Evolutionary conservation across 2,329 filamentous ascomycete species (phyloP).

Genomic region (Achaetomium macrosporum): DNA sequence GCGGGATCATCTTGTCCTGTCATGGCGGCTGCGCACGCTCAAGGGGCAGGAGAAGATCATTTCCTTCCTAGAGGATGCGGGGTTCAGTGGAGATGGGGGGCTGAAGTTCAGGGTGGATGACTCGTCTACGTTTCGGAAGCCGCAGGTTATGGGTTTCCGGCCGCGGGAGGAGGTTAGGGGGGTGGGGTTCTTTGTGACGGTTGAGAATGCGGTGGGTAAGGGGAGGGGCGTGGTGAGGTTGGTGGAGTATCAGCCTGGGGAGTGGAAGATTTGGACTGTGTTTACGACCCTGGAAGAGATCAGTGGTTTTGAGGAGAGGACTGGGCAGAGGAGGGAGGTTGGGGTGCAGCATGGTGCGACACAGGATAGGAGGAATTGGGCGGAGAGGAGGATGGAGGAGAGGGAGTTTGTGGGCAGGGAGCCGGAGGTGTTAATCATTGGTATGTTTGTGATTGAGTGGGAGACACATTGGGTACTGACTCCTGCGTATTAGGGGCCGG

Average conservation of each 20-base stretch:
- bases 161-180: constrained; percentile 39
- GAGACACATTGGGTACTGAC: background rate
- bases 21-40: constrained; percentile 52
- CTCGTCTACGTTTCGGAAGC: constrained; percentile 35
- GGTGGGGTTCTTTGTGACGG: constrained; percentile 44
- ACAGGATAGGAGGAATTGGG: constrained; percentile 46
- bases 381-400: constrained; percentile 42
- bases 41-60: constrained; percentile 39
- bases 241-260: constrained; percentile 30
- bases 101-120: constrained; percentile 28
- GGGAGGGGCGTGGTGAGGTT: constrained; percentile 48
- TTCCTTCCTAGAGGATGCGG: constrained; percentile 23
- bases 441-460: constrained; percentile 25
- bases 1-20: constrained; percentile 52
- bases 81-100: constrained; percentile 4
- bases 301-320: constrained; percentile 39
- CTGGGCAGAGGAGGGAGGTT: constrained; percentile 36
- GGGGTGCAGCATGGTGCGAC: constrained; percentile 45
- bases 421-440: constrained; percentile 52
- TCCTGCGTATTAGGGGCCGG: constrained; percentile 41
- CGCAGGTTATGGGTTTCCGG: constrained; percentile 39
- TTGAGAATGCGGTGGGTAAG: constrained; percentile 41
- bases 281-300: constrained; percentile 46
- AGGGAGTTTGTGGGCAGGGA: constrained; percentile 41
- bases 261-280: constrained; percentile 52